Conservation (phyloP, 108 stramenopile species). For the Skeletonema menzelii region DNA sequence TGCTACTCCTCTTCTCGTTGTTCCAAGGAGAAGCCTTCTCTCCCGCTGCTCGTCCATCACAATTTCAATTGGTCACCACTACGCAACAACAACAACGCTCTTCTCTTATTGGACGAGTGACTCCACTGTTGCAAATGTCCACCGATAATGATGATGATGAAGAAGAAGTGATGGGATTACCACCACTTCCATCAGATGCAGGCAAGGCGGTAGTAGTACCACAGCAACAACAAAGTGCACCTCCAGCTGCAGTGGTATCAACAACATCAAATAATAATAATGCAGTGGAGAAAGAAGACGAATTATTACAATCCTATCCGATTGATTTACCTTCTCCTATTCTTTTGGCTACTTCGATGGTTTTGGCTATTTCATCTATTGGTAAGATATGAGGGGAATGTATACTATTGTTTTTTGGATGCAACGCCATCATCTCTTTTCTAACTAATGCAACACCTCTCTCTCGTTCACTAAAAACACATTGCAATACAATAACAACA, state of each 20-base stretch:
- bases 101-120: background rate
- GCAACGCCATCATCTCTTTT: too few relatives aligned
- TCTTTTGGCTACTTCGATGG: slow-evolving; percentile 75
- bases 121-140: background rate
- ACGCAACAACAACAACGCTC: too few relatives aligned
- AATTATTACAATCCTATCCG: slow-evolving; percentile 46
- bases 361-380: slow-evolving; percentile 69
- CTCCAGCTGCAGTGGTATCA: background rate
- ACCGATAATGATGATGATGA: background rate
- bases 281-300: slow-evolving; percentile 1
- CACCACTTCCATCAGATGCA: background rate
- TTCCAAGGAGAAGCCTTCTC: background rate
- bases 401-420: too few relatives aligned
- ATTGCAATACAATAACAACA: background rate
- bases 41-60: background rate
- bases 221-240: background rate
- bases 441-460: slow-evolving; percentile 3
- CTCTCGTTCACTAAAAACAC: background rate
- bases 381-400: slow-evolving; percentile 25
- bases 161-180: background rate
- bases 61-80: background rate
- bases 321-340: slow-evolving; percentile 76
- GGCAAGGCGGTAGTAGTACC: background rate
- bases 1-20: background rate
- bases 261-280: background rate